Conservation (phyloP, 2,329 filamentous ascomycete genomes). For the Metarhizium humberi region DNA sequence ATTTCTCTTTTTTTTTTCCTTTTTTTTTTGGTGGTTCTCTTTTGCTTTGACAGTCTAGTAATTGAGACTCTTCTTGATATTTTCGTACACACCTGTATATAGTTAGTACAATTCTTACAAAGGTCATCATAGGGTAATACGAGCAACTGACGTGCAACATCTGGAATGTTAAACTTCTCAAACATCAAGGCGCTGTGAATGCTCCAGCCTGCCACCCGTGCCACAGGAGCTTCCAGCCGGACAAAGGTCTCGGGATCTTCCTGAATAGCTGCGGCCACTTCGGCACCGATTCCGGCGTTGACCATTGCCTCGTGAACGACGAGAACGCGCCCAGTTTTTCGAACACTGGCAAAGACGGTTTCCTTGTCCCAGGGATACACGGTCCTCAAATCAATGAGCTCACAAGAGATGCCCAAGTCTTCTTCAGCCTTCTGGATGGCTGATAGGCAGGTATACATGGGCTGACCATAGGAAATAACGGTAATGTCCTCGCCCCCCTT, state of each 20-base stretch:
- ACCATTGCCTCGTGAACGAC: constrained; percentile 91
- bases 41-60: constrained; percentile 35
- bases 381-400: constrained; percentile 81
- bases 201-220: constrained; percentile 81
- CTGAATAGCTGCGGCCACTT: constrained; percentile 82
- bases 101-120: background rate
- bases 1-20: background rate
- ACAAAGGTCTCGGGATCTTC: constrained; percentile 69
- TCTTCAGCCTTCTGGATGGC: constrained; percentile 68
- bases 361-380: constrained; percentile 88
- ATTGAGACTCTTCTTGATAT: constrained; percentile 55
- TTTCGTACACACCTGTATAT: constrained; percentile 58
- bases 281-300: constrained; percentile 81
- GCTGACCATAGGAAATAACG: constrained; percentile 81
- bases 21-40: background rate
- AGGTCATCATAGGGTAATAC: background rate
- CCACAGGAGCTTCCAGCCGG: constrained; percentile 74
- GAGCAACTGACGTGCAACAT: constrained; percentile 67
- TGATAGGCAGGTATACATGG: constrained; percentile 71
- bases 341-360: constrained; percentile 71
- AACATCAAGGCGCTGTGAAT: constrained; percentile 72
- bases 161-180: constrained; percentile 75
- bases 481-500: constrained; percentile 75
- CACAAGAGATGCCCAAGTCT: constrained; percentile 65
- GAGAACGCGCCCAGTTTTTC: constrained; percentile 76